Base-by-base conservation (phyloP, 2,329 filamentous ascomycete species). In the Aspergillus brasiliensis region DNA sequence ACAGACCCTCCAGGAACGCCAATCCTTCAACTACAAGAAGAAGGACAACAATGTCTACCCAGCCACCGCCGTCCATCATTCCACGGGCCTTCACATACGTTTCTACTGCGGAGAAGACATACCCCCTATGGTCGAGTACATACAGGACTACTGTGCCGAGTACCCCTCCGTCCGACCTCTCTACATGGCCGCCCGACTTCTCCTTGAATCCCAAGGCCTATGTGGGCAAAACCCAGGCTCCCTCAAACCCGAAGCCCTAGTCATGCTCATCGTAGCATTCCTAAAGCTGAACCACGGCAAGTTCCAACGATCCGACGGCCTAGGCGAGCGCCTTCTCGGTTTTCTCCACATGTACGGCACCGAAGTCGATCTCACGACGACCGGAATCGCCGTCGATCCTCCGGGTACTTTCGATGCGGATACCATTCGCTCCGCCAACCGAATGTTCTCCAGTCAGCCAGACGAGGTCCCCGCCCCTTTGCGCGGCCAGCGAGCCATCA, bases 231-330 rank as follows among this genome's bases (percentile, higher is more conserved):
- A 73, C 56, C 67, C 71, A 3, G 80, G 80, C n/a, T 82, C 83
- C 1, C 71, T 87, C 34, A 80, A 80, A 15, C 81, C 83, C 0
- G 86, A 87, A 66, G 75, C 80, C 11, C 73, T 86, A 8, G 79
- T 85, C 66, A 82, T 86, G 74, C 83, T 87, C 77, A 71, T 87
- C 17, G 81, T 83, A 13, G 82, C 84, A 5, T 80, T 81, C 27
- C 71, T 87, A 27, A 81, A 81, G 62, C 75, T 81, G 62, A 73
- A 72, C 31, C 73, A 77, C 28, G 73, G 67, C 58, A 66, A 69
- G 49, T 75, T 68, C 54, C 62, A 63, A 44, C 67, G 67, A 1
- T 57, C 66, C 28, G 60, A 71, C 44, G 69, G 76, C 54, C 67
- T 79, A 2, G 81, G 72, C 17, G 67, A 74, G 4, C 79, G 80